A percentile compares a stretch with the other conserved stretches of the same genome.
Evolutionary conservation across 441 rosid genomes (phyloP).

Genomic region (Pelargonium myrrhifolium): DNA sequence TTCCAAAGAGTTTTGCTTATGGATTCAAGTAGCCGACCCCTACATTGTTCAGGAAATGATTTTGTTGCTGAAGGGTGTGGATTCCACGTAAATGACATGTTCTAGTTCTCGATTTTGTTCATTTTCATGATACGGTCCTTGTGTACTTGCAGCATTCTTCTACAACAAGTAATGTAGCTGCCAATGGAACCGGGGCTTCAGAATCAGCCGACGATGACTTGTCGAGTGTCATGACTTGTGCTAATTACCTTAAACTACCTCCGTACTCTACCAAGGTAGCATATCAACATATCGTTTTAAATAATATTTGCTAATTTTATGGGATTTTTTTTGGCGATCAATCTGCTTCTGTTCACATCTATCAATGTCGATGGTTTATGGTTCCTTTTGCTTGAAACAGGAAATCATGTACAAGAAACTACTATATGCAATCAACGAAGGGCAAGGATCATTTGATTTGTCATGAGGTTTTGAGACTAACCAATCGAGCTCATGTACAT

Average conservation of each 20-base stretch:
- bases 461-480: slow-evolving; percentile 38
- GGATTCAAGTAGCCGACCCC: no score
- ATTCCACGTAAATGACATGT: no score
- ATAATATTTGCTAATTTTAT: not conserved
- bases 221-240: slow-evolving; percentile 99
- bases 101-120: not conserved
- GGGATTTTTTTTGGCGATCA: not conserved
- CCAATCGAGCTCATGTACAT: not conserved
- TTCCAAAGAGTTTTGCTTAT: no score
- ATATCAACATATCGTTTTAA: not conserved
- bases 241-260: slow-evolving; percentile 98
- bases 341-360: not conserved
- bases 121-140: not conserved
- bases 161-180: slow-evolving; percentile 43
- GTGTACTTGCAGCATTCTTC: slow-evolving; percentile 73
- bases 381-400: slow-evolving; percentile 35
- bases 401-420: slow-evolving; percentile 94
- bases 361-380: not conserved
- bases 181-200: slow-evolving; percentile 62
- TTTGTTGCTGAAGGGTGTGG: no score
- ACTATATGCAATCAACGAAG: slow-evolving; percentile 86
- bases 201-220: slow-evolving; percentile 92
- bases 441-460: slow-evolving; percentile 95
- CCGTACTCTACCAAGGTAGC: slow-evolving; percentile 87
- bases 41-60: no score